Evolutionary conservation across 2,329 filamentous ascomycete species (phyloP).

Genomic region (Fusarium stilboides): DNA sequence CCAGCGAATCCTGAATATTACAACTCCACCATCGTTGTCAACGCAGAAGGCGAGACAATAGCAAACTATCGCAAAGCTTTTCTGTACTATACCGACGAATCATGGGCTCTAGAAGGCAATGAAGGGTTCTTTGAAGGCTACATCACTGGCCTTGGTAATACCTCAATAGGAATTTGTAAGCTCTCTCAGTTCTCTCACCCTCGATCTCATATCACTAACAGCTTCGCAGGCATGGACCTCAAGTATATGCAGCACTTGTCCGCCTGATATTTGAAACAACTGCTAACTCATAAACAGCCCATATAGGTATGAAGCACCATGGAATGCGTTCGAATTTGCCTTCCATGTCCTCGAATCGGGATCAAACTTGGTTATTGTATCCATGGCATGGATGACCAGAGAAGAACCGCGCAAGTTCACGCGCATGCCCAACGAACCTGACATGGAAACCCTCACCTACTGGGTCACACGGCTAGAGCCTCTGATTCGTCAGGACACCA

Average conservation of each 20-base stretch:
- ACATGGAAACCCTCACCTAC: slow-evolving; percentile 81
- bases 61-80: slow-evolving; percentile 74
- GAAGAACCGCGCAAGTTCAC: slow-evolving; percentile 65
- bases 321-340: slow-evolving; percentile 61
- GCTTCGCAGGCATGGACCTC: too few species aligned
- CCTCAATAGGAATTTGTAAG: slow-evolving; percentile 71
- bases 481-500: slow-evolving; percentile 65
- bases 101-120: slow-evolving; percentile 71
- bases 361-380: slow-evolving; percentile 76
- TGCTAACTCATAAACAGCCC: too few species aligned
- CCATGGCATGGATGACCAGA: slow-evolving; percentile 84
- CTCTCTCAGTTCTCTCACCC: too few species aligned
- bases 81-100: slow-evolving; percentile 73
- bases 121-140: slow-evolving; percentile 65
- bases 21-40: slow-evolving; percentile 69
- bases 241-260: too few species aligned
- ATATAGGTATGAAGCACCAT: slow-evolving; percentile 54
- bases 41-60: slow-evolving; percentile 71
- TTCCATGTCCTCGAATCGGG: slow-evolving; percentile 69
- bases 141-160: slow-evolving; percentile 65
- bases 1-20: slow-evolving; percentile 69
- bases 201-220: too few species aligned
- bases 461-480: slow-evolving; percentile 82
- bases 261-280: too few species aligned
- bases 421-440: slow-evolving; percentile 70